Conservation (phyloP, 2,329 filamentous ascomycete genomes). For the Alternaria solani region DNA sequence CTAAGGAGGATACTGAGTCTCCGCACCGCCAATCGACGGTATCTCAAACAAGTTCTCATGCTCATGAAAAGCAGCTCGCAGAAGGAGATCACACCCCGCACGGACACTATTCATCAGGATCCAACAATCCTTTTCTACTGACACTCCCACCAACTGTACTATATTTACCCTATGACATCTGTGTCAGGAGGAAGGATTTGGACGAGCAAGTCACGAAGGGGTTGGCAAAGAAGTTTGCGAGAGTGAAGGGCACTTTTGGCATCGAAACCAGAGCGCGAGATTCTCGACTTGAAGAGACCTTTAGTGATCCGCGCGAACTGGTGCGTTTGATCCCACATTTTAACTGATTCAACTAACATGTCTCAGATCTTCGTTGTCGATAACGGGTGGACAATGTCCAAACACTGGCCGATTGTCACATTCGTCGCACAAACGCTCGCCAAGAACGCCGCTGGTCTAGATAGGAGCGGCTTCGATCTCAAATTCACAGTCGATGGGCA, state of each 20-base stretch:
- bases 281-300: background rate
- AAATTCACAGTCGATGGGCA: constrained; percentile 19
- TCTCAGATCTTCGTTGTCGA: background rate
- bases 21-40: background rate
- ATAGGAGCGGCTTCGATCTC: constrained; percentile 27
- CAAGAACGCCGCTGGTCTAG: constrained; percentile 22
- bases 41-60: background rate
- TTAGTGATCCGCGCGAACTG: background rate
- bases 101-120: background rate
- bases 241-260: background rate
- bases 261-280: background rate
- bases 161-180: background rate
- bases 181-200: background rate
- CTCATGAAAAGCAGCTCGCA: background rate
- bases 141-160: background rate
- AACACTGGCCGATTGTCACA: constrained; percentile 20
- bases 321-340: background rate
- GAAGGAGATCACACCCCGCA: background rate
- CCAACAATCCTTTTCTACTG: too few relatives aligned
- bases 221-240: background rate
- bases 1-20: background rate
- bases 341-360: background rate
- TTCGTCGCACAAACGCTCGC: constrained; percentile 28
- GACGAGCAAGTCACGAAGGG: background rate
- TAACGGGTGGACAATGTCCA: constrained; percentile 12